Evolutionary conservation across 768 basidiomycete genomes (phyloP), one percentile per base, ranked within the genome.

Genomic region (Boletellus sp.): DNA sequence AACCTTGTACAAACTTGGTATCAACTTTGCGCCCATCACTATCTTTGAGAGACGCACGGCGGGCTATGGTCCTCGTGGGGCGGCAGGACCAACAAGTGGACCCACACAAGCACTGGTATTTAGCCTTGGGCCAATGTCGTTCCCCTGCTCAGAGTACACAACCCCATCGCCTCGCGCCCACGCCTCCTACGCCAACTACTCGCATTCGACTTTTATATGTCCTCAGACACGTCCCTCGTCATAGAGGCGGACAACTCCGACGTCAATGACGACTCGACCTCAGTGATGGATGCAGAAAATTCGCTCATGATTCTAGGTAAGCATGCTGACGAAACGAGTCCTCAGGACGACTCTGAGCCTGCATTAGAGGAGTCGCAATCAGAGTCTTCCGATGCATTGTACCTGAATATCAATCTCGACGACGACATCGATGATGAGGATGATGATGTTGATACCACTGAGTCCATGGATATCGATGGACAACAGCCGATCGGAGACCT

Each of bases 21-120:
- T 20, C 28, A 35, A 32, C 44, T 56, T 64, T 63, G 59, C 62
- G 62, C 33, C 32, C 47, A 54, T 56, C 48, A n/a, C 59, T 36
- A 48, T 52, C 32, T 59, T 51, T 54, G 62, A 50, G 48, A 6
- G 53, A 52, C 61, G 6, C 11, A 47, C 51, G 48, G 9, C 36
- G 41, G 11, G 36, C 15, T 26, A 31, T 13, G 9, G n/a, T 34
- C 54, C 55, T 51, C 47, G 7, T 53, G 50, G 49, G 17, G 15
- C 15, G 13, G 7, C 48, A n/a, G 52, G 35, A 35, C 36, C 42
- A 19, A 45, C 41, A 40, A 41, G 4, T 54, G 61, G 58, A 60
- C 61, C 57, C 58, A 57, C 58, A 54, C 10, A 20, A 10, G 23
- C 19, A 17, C 23, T 19, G 33, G 17, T 64, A 50, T 57, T 55